These are phyloP conservation scores for Tolypocladium tundrense DNA, from an alignment of 2,329 filamentous ascomycete species.

Conservation along the genomic window DNA sequence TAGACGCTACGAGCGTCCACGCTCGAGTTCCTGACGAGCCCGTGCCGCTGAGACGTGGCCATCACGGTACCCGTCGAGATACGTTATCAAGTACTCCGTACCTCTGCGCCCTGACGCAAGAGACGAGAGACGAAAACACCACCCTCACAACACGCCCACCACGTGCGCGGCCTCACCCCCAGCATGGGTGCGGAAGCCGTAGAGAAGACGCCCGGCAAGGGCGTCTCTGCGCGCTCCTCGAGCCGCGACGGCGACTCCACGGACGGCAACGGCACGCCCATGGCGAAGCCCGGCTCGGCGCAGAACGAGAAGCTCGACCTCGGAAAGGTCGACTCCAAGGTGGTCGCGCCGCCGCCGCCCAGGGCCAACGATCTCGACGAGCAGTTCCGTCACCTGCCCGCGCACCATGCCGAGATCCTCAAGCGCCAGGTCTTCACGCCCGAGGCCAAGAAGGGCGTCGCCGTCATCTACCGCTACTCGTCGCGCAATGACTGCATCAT, in stretches of 20 bases:
- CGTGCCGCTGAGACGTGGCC: background rate
- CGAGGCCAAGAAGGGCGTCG: conserved; percentile 51
- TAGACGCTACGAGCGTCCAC: background rate
- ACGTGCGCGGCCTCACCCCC: background rate
- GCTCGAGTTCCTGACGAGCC: background rate
- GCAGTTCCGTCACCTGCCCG: conserved; percentile 51
- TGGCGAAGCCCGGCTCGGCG: background rate
- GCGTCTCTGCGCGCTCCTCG: background rate
- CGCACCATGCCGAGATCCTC: conserved; percentile 56
- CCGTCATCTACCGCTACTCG: conserved; percentile 60
- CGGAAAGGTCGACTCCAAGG: conserved; percentile 7
- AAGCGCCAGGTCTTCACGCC: conserved; percentile 58
- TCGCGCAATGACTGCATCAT: conserved; percentile 55
- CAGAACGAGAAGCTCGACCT: conserved; percentile 3
- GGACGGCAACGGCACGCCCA: conserved; percentile 1
- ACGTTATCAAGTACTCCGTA: too few relatives aligned
- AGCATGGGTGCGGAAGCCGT: background rate
- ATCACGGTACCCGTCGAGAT: too few relatives aligned
- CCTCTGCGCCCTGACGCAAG: background rate
- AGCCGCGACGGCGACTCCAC: conserved; percentile 1
- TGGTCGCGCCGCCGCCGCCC: conserved; percentile 13
- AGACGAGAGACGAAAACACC: background rate
- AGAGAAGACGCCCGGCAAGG: background rate
- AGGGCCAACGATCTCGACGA: conserved; percentile 33
- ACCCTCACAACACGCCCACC: background rate